Conservation (phyloP, 1,284 basidiomycete genomes). For the Apiotrichum sp. region DNA sequence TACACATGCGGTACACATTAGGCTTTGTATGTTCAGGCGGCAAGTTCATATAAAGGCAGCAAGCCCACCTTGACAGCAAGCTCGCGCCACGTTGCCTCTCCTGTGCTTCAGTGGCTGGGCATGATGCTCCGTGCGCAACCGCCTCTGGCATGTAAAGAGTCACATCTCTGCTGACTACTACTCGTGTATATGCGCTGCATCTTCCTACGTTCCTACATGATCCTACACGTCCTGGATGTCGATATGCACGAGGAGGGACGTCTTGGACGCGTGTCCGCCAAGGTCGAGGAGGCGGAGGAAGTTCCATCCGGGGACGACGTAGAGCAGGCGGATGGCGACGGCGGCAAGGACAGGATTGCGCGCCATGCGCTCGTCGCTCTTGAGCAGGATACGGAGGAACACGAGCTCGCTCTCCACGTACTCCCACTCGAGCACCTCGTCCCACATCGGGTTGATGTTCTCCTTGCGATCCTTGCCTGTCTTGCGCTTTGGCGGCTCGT, state of each 20-base stretch:
- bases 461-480: slow-evolving; percentile 7
- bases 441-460: slow-evolving; percentile 60
- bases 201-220: too few species aligned
- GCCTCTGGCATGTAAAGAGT: too few species aligned
- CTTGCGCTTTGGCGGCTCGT: slow-evolving; percentile 17
- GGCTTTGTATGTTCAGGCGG: too few species aligned
- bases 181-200: too few species aligned
- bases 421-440: slow-evolving; percentile 64
- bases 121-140: too few species aligned
- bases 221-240: slow-evolving; percentile 4
- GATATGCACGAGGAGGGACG: slow-evolving; percentile 8
- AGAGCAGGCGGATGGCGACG: slow-evolving; percentile 8
- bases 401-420: slow-evolving; percentile 51
- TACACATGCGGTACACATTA: too few species aligned
- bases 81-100: too few species aligned
- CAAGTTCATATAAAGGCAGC: too few species aligned
- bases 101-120: too few species aligned
- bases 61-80: too few species aligned
- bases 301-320: slow-evolving; percentile 11
- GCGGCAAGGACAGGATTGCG: slow-evolving; percentile 11
- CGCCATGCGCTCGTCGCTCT: slow-evolving; percentile 16
- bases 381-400: slow-evolving; percentile 16
- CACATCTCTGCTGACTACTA: too few species aligned
- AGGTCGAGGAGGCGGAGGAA: slow-evolving; percentile 14
- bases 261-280: slow-evolving; percentile 8